Base-by-base conservation (phyloP, 139 green algal genomes). In the Marvania coccoides region DNA sequence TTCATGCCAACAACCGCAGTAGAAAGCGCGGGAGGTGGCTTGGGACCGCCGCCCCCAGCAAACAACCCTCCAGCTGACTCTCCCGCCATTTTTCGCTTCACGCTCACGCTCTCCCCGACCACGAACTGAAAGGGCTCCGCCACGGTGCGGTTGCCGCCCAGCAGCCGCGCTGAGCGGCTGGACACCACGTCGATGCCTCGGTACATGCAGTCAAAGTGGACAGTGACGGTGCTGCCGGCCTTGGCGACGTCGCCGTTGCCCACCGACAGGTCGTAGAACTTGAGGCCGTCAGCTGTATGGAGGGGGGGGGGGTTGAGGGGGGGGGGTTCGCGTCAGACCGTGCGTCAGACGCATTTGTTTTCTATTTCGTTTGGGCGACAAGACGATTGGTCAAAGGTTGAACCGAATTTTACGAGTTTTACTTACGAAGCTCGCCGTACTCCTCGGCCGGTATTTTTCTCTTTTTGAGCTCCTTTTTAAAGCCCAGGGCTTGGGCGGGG, bases 181-280 rank as follows among this genome's bases (percentile, higher is more conserved):
- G 90, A 97, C 26, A 93, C 88, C 5, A 94, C 91, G 48, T 91
- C 81, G 4, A 97, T 81, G 47, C 84, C 83, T 7, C 79, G 76
- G 73, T 85, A 97, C 6, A 86, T 51, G 71, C 84, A 91, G 56
- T 97, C 91, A 79, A 88, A 97, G 74, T 97, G 91, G 2, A 97
- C 89, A 71, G 72, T 61, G 1, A 93, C 81, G 12, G 58, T 68
- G 55, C 83, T 77, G 6, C 84, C 87, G 3, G 33, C 26, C 57
- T 80, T 58, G 23, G 86, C 81, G 3, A 51, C 53, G 3, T 71
- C 12, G 3, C 89, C 89, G 5, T 51, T 70, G 19, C 89, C 89
- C 47, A 69, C 46, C 31, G 81, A 61, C 26, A 90, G 65, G 28
- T 96, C 89, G 56, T 87, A 89, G n/a, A 70, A 77, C 5, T 69